Conservation (phyloP, 164 flowering plant species). For the Tetracentron sinense region DNA sequence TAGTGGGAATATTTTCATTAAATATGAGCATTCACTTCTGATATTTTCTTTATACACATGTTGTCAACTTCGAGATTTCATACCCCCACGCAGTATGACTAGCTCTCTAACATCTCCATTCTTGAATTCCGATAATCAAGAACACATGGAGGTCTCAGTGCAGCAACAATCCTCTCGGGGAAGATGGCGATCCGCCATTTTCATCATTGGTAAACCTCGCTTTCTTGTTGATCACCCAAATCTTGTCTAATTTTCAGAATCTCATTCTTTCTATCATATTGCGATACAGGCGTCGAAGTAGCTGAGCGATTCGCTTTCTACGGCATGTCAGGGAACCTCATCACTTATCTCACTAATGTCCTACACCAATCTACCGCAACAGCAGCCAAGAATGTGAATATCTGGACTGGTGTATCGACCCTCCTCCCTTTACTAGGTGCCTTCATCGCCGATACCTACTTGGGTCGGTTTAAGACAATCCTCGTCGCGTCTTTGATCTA, state of each 20-base stretch:
- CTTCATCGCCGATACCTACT: constrained; percentile 59
- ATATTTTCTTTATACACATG: too few species aligned
- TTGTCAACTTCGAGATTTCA: too few species aligned
- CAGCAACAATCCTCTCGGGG: constrained; percentile 8
- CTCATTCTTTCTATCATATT: background rate
- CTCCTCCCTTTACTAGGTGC: too few species aligned
- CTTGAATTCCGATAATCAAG: too few species aligned
- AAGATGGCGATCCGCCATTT: constrained; percentile 34
- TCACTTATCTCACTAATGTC: too few species aligned
- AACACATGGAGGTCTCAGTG: background rate
- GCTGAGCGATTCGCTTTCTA: too few species aligned
- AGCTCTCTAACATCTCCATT: too few species aligned
- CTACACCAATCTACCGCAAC: too few species aligned
- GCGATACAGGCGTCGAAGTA: constrained; percentile 49
- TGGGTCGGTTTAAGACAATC: constrained; percentile 45
- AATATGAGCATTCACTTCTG: too few species aligned
- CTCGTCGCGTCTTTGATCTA: constrained; percentile 37
- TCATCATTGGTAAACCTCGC: constrained; percentile 28
- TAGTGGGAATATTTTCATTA: too few species aligned
- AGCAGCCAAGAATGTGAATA: constrained; percentile 56
- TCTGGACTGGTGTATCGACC: constrained; percentile 50
- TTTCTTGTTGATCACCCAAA: background rate
- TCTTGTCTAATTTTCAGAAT: background rate
- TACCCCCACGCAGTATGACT: too few species aligned
- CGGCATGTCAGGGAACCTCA: too few species aligned